Evolutionary conservation across 2,329 filamentous ascomycete genomes (phyloP), one percentile per base, ranked within the genome.

Genomic region (Calonectria pseudoturangicola): DNA sequence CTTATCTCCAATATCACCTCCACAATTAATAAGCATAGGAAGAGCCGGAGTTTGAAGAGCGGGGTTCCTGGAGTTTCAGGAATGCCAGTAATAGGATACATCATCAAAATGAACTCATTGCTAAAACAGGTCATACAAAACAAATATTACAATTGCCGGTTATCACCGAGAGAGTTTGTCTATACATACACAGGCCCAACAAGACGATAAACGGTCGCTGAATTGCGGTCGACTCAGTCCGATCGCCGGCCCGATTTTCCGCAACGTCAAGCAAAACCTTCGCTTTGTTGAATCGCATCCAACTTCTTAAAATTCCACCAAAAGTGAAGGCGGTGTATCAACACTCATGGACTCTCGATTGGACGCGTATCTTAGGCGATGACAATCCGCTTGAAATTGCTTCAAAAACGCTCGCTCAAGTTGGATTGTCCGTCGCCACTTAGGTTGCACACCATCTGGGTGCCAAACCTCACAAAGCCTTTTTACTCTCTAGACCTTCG

Each of bases 111-210:
- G 48, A 62, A 30, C 15, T 25, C 58, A 28, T 39, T 28, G n/a
- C 62, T n/a, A 51, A 54, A 28, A 21, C 45, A 48, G 60, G 47
- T 21, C 66, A 69, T 64, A 73, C 50, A 74, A 79, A 73, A 77
- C 77, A 73, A 68, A 77, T 79, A 79, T 77, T 80, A 80, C 78
- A 80, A 70, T 79, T 73, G 75, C 77, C 71, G 69, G 75, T 66
- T 75, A 76, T 70, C 72, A 70, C 69, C 73, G 79, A 79, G 72
- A 73, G 76, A 74, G 70, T 71, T 76, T 74, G 70, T 73, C 54
- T 54, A 60, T 75, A 73, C 73, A 77, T 74, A 54, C 60, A 73
- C 70, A 70, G 71, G 74, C 74, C 72, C 67, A 71, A 54, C 77
- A 70, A 71, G 70, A 65, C 68, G 48, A 58, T 50, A 65, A 60